Evolutionary conservation across 2,329 filamentous ascomycete genomes (phyloP).

Genomic region (Xylariaceae sp.): DNA sequence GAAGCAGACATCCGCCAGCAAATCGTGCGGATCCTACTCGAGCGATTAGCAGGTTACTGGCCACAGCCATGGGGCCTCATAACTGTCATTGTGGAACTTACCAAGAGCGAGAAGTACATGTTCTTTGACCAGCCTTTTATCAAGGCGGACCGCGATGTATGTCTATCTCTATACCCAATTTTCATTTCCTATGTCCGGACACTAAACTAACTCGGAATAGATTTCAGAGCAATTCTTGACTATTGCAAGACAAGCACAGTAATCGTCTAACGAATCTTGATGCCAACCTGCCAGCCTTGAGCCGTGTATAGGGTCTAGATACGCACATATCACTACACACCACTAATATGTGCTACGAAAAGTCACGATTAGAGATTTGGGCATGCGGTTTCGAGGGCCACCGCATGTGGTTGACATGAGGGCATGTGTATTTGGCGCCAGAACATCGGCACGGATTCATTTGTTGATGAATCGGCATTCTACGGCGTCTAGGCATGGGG

Average conservation of each 20-base stretch:
- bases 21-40: conserved; percentile 86
- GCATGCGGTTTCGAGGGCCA: conserved; percentile 3
- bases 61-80: conserved; percentile 96
- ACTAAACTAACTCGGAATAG: conserved; percentile 30
- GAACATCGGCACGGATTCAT: conserved; percentile 8
- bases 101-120: conserved; percentile 88
- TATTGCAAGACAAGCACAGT: conserved; percentile 37
- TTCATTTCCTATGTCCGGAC: not conserved
- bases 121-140: conserved; percentile 95
- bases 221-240: conserved; percentile 41
- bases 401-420: not conserved
- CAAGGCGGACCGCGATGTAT: conserved; percentile 85
- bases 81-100: conserved; percentile 83
- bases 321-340: conserved; percentile 7
- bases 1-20: conserved; percentile 86
- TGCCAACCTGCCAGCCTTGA: not conserved
- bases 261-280: not conserved
- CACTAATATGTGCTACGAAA: conserved; percentile 7
- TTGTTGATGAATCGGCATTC: conserved; percentile 30
- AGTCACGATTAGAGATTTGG: conserved; percentile 7
- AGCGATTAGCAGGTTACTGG: conserved; percentile 86
- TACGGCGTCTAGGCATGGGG: conserved; percentile 29
- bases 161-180: conserved; percentile 10
- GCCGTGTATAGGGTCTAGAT: not conserved
- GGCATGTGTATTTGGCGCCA: conserved; percentile 19